A percentile compares a stretch with the other conserved stretches of the same genome.
Conservation (phyloP, 1,139 yeast genomes). For the Spathaspora jeffriesii region DNA sequence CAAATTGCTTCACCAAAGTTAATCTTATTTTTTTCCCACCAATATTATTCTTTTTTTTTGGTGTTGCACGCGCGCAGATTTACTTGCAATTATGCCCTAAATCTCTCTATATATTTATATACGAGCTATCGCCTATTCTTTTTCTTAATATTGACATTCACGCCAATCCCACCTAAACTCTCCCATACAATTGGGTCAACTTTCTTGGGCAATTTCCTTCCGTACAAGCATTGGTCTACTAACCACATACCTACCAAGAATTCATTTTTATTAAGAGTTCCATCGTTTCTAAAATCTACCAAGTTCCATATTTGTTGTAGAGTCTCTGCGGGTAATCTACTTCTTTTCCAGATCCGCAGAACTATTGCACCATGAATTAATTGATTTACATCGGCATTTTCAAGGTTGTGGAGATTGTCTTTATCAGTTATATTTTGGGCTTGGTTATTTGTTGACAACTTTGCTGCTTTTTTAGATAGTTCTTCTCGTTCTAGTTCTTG, state of each 20-base stretch:
- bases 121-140: constrained; percentile 18
- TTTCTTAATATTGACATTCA: constrained; percentile 39
- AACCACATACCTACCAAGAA: constrained; percentile 96
- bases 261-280: constrained; percentile 76
- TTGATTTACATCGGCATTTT: constrained; percentile 33
- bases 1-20: background rate
- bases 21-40: background rate
- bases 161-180: constrained; percentile 56
- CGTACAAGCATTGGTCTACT: constrained; percentile 94
- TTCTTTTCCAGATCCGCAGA: constrained; percentile 76
- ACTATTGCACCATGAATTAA: constrained; percentile 71
- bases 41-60: background rate
- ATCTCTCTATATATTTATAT: background rate
- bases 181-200: constrained; percentile 65
- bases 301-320: constrained; percentile 74
- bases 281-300: constrained; percentile 76
- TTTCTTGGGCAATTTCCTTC: constrained; percentile 77
- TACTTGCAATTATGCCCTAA: background rate
- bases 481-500: constrained; percentile 21
- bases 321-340: constrained; percentile 65
- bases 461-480: constrained; percentile 30
- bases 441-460: constrained; percentile 26
- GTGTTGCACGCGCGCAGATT: background rate
- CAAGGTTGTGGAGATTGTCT: constrained; percentile 32
- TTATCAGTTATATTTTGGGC: constrained; percentile 20